phyloP scores from a whole-genome alignment of 805 yeast genomes.

The Clavispora carvajalis region DNA sequence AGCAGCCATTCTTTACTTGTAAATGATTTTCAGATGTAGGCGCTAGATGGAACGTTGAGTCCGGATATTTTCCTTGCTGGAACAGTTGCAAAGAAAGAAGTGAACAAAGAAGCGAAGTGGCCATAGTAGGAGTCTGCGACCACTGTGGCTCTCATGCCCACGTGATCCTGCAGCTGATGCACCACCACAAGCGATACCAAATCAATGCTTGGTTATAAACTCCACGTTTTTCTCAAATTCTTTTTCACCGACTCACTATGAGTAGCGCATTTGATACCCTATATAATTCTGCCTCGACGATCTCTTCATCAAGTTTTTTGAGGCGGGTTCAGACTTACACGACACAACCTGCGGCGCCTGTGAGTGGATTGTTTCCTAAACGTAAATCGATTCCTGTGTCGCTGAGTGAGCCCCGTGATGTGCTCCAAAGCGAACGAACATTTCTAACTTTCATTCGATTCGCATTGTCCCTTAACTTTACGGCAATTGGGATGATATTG shows the following conservation, averaged over 20 bases:
- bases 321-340: not conserved
- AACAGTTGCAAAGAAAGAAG: no score
- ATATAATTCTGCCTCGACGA: not conserved
- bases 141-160: no score
- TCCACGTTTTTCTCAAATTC: no score
- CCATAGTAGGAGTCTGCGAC: no score
- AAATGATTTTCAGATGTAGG: no score
- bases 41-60: no score
- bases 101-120: no score
- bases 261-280: not conserved
- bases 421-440: conserved; percentile 50
- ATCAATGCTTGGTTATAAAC: no score
- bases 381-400: conserved; percentile 8
- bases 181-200: no score
- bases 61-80: no score
- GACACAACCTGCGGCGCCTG: not conserved
- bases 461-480: conserved; percentile 39
- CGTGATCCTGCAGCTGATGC: no score
- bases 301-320: not conserved
- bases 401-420: conserved; percentile 46
- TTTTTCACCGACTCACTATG: not conserved
- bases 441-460: conserved; percentile 46
- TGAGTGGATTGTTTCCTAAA: conserved; percentile 4
- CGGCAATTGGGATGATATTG: conserved; percentile 42
- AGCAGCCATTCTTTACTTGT: no score